Conservation (phyloP, 495 filamentous ascomycete species). For the Staphylotrichum tortipilum region DNA sequence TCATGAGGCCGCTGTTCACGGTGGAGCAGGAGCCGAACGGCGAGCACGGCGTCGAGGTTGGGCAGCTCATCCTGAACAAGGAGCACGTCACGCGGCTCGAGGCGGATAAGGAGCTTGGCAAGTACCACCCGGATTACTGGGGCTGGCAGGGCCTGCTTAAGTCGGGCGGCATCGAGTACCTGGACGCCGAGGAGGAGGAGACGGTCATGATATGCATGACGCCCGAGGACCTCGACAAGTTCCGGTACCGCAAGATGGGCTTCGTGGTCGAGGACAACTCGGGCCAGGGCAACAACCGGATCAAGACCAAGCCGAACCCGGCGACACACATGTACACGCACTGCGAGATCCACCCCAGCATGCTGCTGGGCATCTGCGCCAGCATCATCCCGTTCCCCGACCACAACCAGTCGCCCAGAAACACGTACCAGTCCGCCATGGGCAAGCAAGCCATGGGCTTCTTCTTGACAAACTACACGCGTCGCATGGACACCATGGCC, state of each 20-base stretch:
- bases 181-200: constrained; percentile 97
- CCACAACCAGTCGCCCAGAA: constrained; percentile 96
- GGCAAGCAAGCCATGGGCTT: constrained; percentile 99
- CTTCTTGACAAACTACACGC: constrained; percentile 89
- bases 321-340: constrained; percentile 87
- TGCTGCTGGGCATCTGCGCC: constrained; percentile 95
- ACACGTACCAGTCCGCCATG: constrained; percentile 99
- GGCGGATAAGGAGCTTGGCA: constrained; percentile 45
- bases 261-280: constrained; percentile 40
- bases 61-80: constrained; percentile 74
- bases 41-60: constrained; percentile 57
- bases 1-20: constrained; percentile 86
- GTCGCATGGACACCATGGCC: constrained; percentile 98
- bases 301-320: constrained; percentile 74
- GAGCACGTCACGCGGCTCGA: constrained; percentile 63
- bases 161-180: constrained; percentile 79
- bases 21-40: constrained; percentile 63
- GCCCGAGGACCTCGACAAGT: constrained; percentile 75
- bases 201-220: constrained; percentile 99
- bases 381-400: constrained; percentile 99
- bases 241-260: constrained; percentile 47
- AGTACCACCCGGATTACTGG: constrained; percentile 55
- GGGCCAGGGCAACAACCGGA: constrained; percentile 55
- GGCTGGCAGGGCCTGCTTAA: constrained; percentile 82
- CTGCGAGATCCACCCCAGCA: constrained; percentile 98